Evolutionary conservation across 2,329 filamentous ascomycete species (phyloP).

Genomic region (Colletotrichum echinochloae): DNA sequence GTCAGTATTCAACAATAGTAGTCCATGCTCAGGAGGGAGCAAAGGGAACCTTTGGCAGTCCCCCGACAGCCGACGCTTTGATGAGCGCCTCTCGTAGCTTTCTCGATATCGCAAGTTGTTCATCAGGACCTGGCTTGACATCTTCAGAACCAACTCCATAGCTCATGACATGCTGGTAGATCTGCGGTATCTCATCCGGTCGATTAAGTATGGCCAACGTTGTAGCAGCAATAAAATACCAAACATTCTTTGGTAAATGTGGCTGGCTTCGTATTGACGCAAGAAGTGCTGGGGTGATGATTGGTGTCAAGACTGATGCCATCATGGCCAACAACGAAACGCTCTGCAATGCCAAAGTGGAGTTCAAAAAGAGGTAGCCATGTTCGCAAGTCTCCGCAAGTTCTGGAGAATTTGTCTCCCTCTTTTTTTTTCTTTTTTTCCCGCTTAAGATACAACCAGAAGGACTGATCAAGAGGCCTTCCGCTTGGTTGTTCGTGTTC

Average conservation of each 20-base stretch:
- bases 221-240: constrained; percentile 62
- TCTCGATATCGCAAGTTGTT: constrained; percentile 57
- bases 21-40: neutral
- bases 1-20: neutral
- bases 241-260: constrained; percentile 57
- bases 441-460: neutral
- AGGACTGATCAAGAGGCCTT: neutral
- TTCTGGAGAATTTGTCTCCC: too few relatives aligned
- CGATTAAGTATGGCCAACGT: constrained; percentile 61
- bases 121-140: constrained; percentile 46
- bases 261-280: constrained; percentile 55
- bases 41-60: constrained; percentile 60
- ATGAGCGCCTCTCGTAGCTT: constrained; percentile 63
- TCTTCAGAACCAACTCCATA: constrained; percentile 45
- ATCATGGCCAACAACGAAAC: constrained; percentile 5
- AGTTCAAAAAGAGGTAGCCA: neutral
- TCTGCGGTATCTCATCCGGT: constrained; percentile 59
- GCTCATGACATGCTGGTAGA: constrained; percentile 58
- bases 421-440: neutral
- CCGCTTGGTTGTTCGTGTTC: neutral
- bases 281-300: constrained; percentile 57
- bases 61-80: constrained; percentile 60
- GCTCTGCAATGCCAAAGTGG: too few relatives aligned
- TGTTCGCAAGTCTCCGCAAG: neutral
- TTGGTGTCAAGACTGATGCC: constrained; percentile 42